These are phyloP conservation scores for Paramecium caudatum DNA, from an alignment of 73 alveolate species.

Conservation along the genomic window DNA sequence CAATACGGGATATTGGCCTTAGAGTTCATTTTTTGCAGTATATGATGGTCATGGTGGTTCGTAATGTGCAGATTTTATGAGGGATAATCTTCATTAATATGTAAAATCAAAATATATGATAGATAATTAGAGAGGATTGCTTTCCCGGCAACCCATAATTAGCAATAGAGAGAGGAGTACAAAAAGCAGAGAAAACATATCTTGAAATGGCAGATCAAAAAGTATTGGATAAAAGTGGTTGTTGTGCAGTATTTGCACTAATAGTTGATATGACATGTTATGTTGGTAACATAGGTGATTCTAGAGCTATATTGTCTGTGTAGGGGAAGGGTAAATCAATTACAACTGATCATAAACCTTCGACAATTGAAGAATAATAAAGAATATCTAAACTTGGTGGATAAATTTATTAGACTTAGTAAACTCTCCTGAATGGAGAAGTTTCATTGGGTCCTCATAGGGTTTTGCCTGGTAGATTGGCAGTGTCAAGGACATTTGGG, in stretches of 20 bases:
- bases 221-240: conserved; percentile 85
- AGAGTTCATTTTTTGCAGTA: conserved; percentile 81
- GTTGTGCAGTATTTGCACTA: conserved; percentile 88
- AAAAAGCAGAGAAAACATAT: conserved; percentile 79
- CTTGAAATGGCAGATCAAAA: conserved; percentile 78
- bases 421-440: conserved; percentile 68
- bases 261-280: conserved; percentile 83
- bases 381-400: conserved; percentile 95
- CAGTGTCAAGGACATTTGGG: conserved; percentile 93
- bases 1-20: conserved; percentile 80
- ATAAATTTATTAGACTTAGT: conserved; percentile 89
- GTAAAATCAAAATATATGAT: background rate
- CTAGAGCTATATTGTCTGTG: conserved; percentile 82
- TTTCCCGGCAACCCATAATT: conserved; percentile 80
- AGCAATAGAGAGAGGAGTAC: conserved; percentile 78
- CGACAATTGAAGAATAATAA: conserved; percentile 68
- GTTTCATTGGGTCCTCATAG: conserved; percentile 85
- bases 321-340: conserved; percentile 81
- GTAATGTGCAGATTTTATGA: conserved; percentile 82
- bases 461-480: conserved; percentile 94
- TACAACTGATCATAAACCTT: conserved; percentile 89
- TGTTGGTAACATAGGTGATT: conserved; percentile 89
- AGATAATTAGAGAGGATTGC: conserved; percentile 71
- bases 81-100: conserved; percentile 80
- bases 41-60: conserved; percentile 84